Base-by-base conservation (phyloP, 768 basidiomycete genomes). In the Leccinum rimulosum region DNA sequence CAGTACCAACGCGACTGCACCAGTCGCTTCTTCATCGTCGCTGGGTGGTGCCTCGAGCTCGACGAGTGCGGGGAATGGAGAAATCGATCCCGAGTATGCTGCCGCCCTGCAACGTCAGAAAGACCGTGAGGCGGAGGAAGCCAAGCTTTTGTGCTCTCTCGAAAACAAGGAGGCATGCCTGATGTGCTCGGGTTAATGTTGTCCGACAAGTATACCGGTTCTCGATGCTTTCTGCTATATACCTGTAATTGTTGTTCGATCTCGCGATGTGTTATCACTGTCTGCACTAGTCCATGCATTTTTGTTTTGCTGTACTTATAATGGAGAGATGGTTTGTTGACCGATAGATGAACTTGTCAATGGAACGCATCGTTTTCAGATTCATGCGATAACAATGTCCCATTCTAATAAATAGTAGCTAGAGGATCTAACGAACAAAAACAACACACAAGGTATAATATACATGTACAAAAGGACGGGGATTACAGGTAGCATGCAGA, bases 151-250 rank as follows among this genome's bases (percentile, higher is more conserved):
- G 70, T 96, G 95, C 69, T 92, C 91, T 62, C 66, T 96, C 52
- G 93, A 95, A 73, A 96, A 96, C 76, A 95, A 95, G 80, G 94
- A 96, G 56, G 92, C 90, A 1, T 96, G 93, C 70, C 66, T 94
- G 71, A 95, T 95, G 92, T 94, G 92, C 76, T 93, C 91, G 60
- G 89, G 87, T 56, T 92, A 73, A 83, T 17, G 19, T 22, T n/a
- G 11, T 43, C 43, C 19, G 19, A 45, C 19, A 22, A 45, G 19
- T 12, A 12, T 45, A 12, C 19, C 11, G 10, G n/a, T 45, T 45
- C n/a, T 45, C 33, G 2, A 14, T 55, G 35, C 48, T 50, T 50
- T 49, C 17, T 52, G 38, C 48, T 54, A 48, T 43, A 59, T 59
- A 51, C 50, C 45, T 53, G 47, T 52, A 3, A 55, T 56, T 52